Percentiles rank a stretch among this genome's conserved stretches.
These are phyloP conservation scores for Saturnispora diversa DNA, from an alignment of 805 yeast genomes.

Conservation along the genomic window DNA sequence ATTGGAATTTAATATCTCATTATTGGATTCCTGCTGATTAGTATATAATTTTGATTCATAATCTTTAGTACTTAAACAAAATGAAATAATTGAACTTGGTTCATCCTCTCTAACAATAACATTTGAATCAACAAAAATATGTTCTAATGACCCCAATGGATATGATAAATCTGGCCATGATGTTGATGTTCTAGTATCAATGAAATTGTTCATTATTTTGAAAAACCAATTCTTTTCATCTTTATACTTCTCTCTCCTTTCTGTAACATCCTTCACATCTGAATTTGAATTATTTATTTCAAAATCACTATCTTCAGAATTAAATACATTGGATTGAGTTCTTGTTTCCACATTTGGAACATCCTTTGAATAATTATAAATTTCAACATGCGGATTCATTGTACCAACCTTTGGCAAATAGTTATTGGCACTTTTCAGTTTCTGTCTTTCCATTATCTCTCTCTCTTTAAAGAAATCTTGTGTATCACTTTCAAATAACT, in stretches of 20 bases:
- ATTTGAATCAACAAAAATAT: constrained; percentile 86
- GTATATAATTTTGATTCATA: constrained; percentile 38
- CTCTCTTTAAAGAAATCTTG: constrained; percentile 83
- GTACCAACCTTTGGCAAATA: constrained; percentile 67
- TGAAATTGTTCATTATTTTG: constrained; percentile 78
- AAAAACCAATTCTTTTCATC: constrained; percentile 66
- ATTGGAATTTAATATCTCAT: not conserved
- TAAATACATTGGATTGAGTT: not conserved
- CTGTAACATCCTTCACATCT: constrained; percentile 8
- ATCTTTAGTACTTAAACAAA: constrained; percentile 80
- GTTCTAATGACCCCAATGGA: constrained; percentile 75
- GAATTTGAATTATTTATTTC: not conserved
- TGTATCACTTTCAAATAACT: constrained; percentile 51
- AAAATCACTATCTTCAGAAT: not conserved
- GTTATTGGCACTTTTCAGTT: constrained; percentile 40
- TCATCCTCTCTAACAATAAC: constrained; percentile 94
- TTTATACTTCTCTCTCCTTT: constrained; percentile 4
- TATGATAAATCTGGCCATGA: constrained; percentile 89
- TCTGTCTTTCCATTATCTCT: constrained; percentile 58
- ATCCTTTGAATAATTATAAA: constrained; percentile 80
- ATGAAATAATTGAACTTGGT: constrained; percentile 89
- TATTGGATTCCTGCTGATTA: constrained; percentile 1
- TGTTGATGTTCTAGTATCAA: constrained; percentile 96
- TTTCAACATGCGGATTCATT: constrained; percentile 83
- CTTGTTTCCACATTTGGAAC: constrained; percentile 32